A percentile compares a stretch with the other conserved stretches of the same genome.
These are phyloP conservation scores for Wickerhamiella pararugosa DNA, from an alignment of 1,139 yeast species.

Conservation along the genomic window DNA sequence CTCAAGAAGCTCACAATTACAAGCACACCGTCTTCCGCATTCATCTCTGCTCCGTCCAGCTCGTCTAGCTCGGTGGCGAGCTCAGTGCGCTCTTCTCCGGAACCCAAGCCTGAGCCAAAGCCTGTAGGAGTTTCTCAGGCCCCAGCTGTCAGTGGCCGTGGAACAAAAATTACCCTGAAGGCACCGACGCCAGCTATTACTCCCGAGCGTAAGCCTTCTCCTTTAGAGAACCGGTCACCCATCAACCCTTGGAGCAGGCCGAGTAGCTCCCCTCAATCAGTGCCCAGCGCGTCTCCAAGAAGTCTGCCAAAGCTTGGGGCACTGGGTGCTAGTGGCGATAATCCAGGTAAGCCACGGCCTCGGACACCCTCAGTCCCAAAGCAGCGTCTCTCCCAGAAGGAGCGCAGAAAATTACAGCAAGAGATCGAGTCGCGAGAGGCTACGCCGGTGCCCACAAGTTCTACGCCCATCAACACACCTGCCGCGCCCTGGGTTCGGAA, in stretches of 20 bases:
- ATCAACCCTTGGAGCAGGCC: background rate
- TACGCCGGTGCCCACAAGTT: background rate
- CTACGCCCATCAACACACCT: background rate
- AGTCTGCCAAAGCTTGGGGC: constrained; percentile 11
- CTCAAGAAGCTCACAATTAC: constrained; percentile 1
- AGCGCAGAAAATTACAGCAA: constrained; percentile 9
- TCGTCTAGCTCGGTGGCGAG: background rate
- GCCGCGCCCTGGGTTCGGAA: too few species aligned
- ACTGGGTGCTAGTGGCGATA: background rate
- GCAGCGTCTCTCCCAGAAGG: constrained; percentile 10
- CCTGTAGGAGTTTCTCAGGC: background rate
- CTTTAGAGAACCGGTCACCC: too few species aligned
- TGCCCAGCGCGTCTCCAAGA: background rate
- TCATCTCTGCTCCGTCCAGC: background rate
- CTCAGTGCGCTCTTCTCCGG: background rate
- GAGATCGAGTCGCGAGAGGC: background rate
- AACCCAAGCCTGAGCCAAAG: background rate
- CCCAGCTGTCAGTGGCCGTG: too few species aligned
- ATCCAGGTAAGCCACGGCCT: constrained; percentile 3
- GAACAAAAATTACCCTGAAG: too few species aligned
- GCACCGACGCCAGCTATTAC: too few species aligned
- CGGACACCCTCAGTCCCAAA: constrained; percentile 2
- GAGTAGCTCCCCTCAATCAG: background rate
- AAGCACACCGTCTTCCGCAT: background rate
- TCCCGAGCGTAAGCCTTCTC: too few species aligned